Base-by-base conservation (phyloP, 177 flowering plant species). In the Vitis hybrid region DNA sequence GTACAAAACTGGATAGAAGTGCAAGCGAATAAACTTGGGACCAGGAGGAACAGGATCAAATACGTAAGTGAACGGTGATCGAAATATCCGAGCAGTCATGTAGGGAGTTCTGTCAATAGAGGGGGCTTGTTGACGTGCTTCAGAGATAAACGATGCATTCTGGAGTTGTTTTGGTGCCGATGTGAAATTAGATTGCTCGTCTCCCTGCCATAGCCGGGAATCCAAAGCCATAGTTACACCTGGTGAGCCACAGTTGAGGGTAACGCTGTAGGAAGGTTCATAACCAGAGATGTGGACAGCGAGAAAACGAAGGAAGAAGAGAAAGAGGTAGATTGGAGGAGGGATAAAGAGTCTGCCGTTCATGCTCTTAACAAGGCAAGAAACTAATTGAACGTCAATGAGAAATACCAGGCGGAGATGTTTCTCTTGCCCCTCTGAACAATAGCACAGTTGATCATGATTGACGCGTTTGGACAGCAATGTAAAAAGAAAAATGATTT, bases 1-100 rank as follows among this genome's bases (percentile, higher is more conserved):
- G 68, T 83, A 83, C 0, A 64, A 7, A 16, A 70, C 65, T 0
- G 84, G 79, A 68, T 72, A 77, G 69, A 83, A 83, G 65, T 79
- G 67, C 15, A 80, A 79, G 4, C 86, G 80, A 30, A 78, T 10
- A 59, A 80, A 82, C 46, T 78, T 82, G 0, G 70, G 79, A 3
- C 84, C 84, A 8, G 73, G 14, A 1, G 76, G 40, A 72, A 83
- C 76, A 1, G 72, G 82, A 35, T 35, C 46, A 56, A 83, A 74
- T 5, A 64, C 62, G 79, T 83, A 83, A 48, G 76, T 72, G 76
- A 83, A 78, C 18, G 13, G n/a, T 19, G 81, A 64, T 16, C 9
- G 65, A 21, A 62, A 72, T 30, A 81, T 49, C n/a, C 83, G 72
- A 5, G 81, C 81, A 1, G 75, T 78, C 54, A 15, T 7, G 71